Base-by-base conservation (phyloP, 2,329 filamentous ascomycete genomes). In the Colletotrichum karsti region DNA sequence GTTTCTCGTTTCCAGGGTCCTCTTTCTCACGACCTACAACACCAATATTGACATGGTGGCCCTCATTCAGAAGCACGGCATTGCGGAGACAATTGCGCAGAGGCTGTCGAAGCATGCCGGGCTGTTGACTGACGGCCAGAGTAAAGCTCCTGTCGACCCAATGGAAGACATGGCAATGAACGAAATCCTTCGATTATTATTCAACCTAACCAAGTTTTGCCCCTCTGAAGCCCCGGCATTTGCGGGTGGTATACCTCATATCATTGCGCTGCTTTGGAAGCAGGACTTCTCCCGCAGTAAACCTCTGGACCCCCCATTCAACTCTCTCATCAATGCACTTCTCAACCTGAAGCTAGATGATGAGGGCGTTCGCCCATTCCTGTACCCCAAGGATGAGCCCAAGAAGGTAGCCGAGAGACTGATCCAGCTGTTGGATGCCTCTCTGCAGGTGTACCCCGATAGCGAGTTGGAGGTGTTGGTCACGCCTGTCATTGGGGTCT, bases 101-200 rank as follows among this genome's bases (percentile, higher is more conserved):
- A 93, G 94, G 75, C 83, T 98, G 37, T 79, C 83, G 42, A 89
- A 91, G 5, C 95, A 98, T 80, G 88, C 88, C 6, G 87, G 85
- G 59, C 72, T 79, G 4, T 60, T 79, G 8, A 70, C 20, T 74
- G 76, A 41, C 51, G 30, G 37, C 6, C 48, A 56, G n/a, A 73
- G 74, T 50, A 80, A 79, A 50, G 71, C 75, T 24, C 76, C 74
- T 10, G 71, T 71, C 12, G 81, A 88, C 44, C 86, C 88, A 0
- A 92, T 95, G 86, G 90, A 92, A 71, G 90, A 92, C 66, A 90
- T 95, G 88, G 94, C 95, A 1, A 84, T 98, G 39, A 86, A 85
- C 8, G 95, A 98, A 78, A 95, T 92, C 0, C 82, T 96, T 55
- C 98, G 97, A 75, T 85, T 98, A 42, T 81, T 97, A 57, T 98